phyloP scores from a whole-genome alignment of 345 rosid species.

The Eucalyptus curtisii region DNA sequence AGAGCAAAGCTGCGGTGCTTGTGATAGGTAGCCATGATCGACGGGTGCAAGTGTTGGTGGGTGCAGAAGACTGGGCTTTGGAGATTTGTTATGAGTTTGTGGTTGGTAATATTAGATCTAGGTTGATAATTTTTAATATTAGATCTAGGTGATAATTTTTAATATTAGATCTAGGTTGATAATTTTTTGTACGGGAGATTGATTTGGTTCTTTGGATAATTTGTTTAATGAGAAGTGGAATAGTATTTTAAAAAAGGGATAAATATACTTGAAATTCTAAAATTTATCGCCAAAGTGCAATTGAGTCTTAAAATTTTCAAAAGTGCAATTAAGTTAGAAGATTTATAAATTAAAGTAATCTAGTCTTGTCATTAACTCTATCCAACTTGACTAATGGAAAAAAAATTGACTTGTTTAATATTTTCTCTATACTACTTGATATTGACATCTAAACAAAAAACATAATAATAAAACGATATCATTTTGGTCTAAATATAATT shows the following conservation, averaged over 20 bases:
- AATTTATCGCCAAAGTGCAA: background rate
- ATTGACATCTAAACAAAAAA: background rate
- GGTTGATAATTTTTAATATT: background rate
- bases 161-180: background rate
- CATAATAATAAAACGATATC: background rate
- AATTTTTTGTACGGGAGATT: background rate
- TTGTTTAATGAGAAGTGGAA: background rate
- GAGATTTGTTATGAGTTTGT: background rate
- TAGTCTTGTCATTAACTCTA: background rate
- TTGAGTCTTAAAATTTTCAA: background rate
- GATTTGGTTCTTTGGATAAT: background rate
- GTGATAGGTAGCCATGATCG: too few species aligned
- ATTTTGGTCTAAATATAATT: background rate
- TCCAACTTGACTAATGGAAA: background rate
- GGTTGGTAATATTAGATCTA: background rate
- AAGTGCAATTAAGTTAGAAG: background rate
- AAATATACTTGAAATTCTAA: background rate
- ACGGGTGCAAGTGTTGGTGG: too few species aligned
- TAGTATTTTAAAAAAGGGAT: background rate
- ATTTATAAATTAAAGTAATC: background rate
- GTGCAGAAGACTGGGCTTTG: too few species aligned
- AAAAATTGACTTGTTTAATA: background rate
- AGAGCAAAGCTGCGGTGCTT: background rate
- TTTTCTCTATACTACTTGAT: background rate
- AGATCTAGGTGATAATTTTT: too few species aligned